Conservation (phyloP, 176 grass and related monocot genomes). For the Elaeis guineensis region DNA sequence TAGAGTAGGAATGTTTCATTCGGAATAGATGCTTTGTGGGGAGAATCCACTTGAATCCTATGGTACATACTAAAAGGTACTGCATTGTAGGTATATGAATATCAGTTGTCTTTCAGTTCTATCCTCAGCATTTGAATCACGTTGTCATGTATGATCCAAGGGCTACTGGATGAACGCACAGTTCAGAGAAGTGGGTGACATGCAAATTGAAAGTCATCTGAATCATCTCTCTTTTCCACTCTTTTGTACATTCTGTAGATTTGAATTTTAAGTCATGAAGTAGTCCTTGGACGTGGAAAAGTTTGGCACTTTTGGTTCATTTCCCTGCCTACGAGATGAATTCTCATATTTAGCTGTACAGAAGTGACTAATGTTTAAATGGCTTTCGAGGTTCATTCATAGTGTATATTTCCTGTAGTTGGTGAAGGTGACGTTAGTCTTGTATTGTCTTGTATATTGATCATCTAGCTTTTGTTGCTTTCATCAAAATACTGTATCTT, state of each 20-base stretch:
- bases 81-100: not conserved
- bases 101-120: slow-evolving; percentile 32
- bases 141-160: too few relatives aligned
- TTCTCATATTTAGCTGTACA: too few relatives aligned
- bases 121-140: slow-evolving; percentile 24
- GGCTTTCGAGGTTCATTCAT: too few relatives aligned
- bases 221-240: slow-evolving; percentile 25
- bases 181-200: too few relatives aligned
- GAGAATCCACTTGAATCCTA: slow-evolving; percentile 17
- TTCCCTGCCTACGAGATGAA: too few relatives aligned
- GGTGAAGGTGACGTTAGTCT: too few relatives aligned
- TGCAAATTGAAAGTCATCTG: slow-evolving; percentile 42
- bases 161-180: too few relatives aligned
- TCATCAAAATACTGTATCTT: too few relatives aligned
- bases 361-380: too few relatives aligned
- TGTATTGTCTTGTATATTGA: too few relatives aligned
- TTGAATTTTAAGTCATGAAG: slow-evolving; percentile 62
- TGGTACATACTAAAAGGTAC: slow-evolving; percentile 45
- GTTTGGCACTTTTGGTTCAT: slow-evolving; percentile 39
- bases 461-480: too few relatives aligned
- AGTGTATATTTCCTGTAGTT: too few relatives aligned
- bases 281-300: slow-evolving; percentile 40
- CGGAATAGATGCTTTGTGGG: slow-evolving; percentile 39
- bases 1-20: slow-evolving; percentile 29
- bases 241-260: slow-evolving; percentile 76